phyloP scores from a whole-genome alignment of 106 monocot species.

The Acorus calamus region DNA sequence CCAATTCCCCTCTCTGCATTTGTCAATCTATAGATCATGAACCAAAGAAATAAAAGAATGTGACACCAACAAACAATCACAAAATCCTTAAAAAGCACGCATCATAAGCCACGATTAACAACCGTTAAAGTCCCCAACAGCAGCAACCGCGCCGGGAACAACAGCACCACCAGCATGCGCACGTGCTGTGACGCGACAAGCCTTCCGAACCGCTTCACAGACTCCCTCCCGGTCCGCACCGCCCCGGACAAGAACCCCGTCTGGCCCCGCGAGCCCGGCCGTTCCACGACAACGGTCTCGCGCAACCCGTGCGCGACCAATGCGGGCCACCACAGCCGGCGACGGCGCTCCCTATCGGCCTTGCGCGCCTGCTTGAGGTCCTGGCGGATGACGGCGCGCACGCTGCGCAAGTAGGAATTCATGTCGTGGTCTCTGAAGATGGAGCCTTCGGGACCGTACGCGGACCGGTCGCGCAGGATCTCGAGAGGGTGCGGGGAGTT shows the following conservation, averaged over 20 bases:
- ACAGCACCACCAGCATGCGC: constrained; percentile 31
- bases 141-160: constrained; percentile 35
- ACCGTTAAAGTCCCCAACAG: constrained; percentile 37
- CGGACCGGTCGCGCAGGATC: constrained; percentile 62
- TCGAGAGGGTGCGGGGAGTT: constrained; percentile 92
- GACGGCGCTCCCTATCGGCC: constrained; percentile 19
- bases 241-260: constrained; percentile 27
- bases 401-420: constrained; percentile 46
- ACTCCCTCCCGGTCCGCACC: constrained; percentile 38
- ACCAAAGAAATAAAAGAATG: constrained; percentile 25
- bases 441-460: constrained; percentile 63
- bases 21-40: not conserved
- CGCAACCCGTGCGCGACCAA: constrained; percentile 1
- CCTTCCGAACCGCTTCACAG: constrained; percentile 25
- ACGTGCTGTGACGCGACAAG: constrained; percentile 28
- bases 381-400: constrained; percentile 24
- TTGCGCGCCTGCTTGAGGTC: constrained; percentile 37
- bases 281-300: not conserved
- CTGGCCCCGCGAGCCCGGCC: not conserved
- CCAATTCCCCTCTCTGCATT: too few species aligned
- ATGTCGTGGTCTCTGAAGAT: constrained; percentile 72
- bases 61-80: not conserved
- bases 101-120: not conserved
- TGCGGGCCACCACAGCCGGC: constrained; percentile 33
- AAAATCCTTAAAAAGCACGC: not conserved